These are phyloP conservation scores for Candida dajiaensis DNA, from an alignment of 805 yeast genomes.

Conservation along the genomic window DNA sequence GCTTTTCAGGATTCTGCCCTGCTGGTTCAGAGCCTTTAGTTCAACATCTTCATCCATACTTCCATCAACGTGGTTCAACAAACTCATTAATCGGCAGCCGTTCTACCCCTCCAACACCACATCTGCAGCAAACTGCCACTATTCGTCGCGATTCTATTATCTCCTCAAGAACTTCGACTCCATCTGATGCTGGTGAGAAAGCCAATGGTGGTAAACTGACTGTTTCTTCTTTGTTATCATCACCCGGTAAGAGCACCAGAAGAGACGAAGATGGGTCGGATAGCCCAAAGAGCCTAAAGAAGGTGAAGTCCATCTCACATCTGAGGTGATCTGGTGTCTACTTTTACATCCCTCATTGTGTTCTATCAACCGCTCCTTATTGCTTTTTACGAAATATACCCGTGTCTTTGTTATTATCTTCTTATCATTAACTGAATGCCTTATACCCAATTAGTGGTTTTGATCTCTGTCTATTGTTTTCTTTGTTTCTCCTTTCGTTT, in stretches of 20 bases:
- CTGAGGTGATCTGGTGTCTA: background rate
- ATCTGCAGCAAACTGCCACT: background rate
- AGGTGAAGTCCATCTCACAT: background rate
- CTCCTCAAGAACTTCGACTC: background rate
- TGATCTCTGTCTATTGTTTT: background rate
- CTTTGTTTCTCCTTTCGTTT: too few relatives aligned
- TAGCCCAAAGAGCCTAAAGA: background rate
- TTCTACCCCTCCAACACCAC: background rate
- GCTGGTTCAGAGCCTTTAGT: background rate
- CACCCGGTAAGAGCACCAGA: conserved; percentile 8
- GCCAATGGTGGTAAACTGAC: conserved; percentile 4
- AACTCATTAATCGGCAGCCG: background rate
- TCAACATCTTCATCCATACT: background rate
- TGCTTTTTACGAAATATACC: background rate
- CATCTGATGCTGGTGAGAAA: background rate
- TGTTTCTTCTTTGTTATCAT: conserved; percentile 18
- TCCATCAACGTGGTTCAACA: background rate
- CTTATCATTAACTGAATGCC: background rate
- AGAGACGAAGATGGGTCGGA: conserved; percentile 1
- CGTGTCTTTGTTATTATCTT: background rate
- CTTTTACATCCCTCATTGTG: too few relatives aligned
- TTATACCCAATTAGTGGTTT: background rate
- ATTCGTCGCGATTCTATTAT: background rate
- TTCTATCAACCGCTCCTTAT: too few relatives aligned
- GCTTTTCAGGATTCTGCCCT: conserved; percentile 10